Evolutionary conservation across 2,329 filamentous ascomycete genomes (phyloP).

Genomic region (Ophiosphaerella korrae): DNA sequence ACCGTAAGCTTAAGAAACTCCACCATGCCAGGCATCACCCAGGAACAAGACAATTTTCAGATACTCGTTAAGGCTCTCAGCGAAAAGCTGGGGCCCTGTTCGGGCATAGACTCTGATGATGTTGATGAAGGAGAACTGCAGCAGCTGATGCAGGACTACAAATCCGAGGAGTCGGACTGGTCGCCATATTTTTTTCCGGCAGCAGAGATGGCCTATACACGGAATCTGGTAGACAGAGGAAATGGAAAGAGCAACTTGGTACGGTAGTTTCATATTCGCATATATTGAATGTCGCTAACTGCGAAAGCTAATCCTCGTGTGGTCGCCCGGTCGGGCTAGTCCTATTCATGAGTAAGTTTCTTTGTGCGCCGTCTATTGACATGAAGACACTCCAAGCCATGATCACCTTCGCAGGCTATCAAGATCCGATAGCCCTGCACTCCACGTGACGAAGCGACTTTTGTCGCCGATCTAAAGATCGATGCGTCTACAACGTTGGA

Average conservation of each 20-base stretch:
- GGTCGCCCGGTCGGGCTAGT: slow-evolving; percentile 82
- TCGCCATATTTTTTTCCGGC: slow-evolving; percentile 75
- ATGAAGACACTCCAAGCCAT: slow-evolving; percentile 12
- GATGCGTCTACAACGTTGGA: slow-evolving; percentile 35
- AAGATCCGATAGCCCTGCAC: slow-evolving; percentile 14
- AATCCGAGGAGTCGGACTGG: slow-evolving; percentile 74
- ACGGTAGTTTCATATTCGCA: slow-evolving; percentile 37
- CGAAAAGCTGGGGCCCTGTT: slow-evolving; percentile 75
- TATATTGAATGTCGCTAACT: slow-evolving; percentile 7
- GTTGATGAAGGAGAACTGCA: slow-evolving; percentile 76
- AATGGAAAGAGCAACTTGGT: slow-evolving; percentile 81
- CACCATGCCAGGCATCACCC: slow-evolving; percentile 30
- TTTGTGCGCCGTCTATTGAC: slow-evolving; percentile 16
- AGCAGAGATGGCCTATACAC: slow-evolving; percentile 72
- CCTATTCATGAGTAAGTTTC: slow-evolving; percentile 74
- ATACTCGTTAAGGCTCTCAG: slow-evolving; percentile 75
- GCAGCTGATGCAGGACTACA: slow-evolving; percentile 74
- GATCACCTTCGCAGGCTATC: neutral
- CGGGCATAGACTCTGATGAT: slow-evolving; percentile 80
- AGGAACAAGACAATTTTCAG: slow-evolving; percentile 59
- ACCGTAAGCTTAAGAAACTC: neutral
- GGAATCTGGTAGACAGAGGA: slow-evolving; percentile 87
- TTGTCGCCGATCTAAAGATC: slow-evolving; percentile 34
- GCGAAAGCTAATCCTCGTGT: slow-evolving; percentile 79
- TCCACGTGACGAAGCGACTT: slow-evolving; percentile 37